Evolutionary conservation across 371 early-diverging fungal species (phyloP).

Genomic region (Mortierella sp.): DNA sequence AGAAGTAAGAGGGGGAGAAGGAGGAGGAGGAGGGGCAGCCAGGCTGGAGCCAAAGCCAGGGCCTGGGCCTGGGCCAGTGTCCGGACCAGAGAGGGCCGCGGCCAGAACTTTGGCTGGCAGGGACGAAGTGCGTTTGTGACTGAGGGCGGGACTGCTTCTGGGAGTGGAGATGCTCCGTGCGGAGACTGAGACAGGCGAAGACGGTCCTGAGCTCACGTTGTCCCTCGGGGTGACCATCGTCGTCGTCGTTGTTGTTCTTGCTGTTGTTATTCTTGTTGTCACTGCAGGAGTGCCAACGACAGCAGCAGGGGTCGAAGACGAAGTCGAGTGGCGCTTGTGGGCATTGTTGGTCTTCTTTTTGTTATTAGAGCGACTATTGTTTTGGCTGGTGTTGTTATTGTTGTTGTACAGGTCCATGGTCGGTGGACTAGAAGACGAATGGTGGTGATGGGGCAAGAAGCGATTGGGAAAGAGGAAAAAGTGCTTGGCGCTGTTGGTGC

Average conservation of each 20-base stretch:
- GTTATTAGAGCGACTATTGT: constrained; percentile 1
- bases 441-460: constrained; percentile 22
- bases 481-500: constrained; percentile 14
- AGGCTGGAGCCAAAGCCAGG: neutral
- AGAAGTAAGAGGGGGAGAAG: neutral
- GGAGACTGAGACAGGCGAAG: constrained; percentile 4
- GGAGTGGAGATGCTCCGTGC: constrained; percentile 13
- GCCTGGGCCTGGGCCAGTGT: neutral
- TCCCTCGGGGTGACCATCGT: no score
- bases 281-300: neutral
- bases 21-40: neutral
- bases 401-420: constrained; percentile 22
- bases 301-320: constrained; percentile 5
- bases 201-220: constrained; percentile 1
- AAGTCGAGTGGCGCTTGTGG: constrained; percentile 31
- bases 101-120: constrained; percentile 31
- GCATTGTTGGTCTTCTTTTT: constrained; percentile 16
- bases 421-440: constrained; percentile 20
- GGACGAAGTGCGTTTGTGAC: constrained; percentile 49
- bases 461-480: constrained; percentile 34
- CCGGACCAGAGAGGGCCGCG: neutral
- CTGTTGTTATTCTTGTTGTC: neutral
- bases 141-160: constrained; percentile 34
- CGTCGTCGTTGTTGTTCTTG: neutral
- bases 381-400: neutral